phyloP scores from a whole-genome alignment of 2,329 filamentous ascomycete genomes.

The Diaporthe helianthi region DNA sequence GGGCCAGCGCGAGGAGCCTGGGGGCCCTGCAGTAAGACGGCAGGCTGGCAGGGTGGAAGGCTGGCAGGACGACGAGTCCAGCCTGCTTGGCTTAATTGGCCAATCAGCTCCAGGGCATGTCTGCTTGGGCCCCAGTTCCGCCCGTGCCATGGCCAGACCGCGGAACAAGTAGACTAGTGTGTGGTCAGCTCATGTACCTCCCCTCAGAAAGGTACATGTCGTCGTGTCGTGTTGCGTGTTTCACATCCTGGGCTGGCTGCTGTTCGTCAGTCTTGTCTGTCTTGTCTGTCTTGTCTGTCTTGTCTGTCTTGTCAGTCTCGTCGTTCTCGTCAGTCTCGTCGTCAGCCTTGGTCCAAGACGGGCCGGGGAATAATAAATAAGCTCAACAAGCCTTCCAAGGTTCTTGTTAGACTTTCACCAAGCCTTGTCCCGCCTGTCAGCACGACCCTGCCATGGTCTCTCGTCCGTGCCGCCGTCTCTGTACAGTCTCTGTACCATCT shows the following conservation, averaged over 20 bases:
- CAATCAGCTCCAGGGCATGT: background rate
- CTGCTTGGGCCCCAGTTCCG: constrained; percentile 3
- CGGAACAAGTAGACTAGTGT: constrained; percentile 13
- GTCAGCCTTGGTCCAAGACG: too few relatives aligned
- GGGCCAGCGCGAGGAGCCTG: constrained; percentile 9
- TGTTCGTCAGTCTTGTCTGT: too few relatives aligned
- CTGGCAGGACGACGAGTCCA: too few relatives aligned
- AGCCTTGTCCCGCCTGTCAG: constrained; percentile 9
- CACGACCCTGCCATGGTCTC: background rate
- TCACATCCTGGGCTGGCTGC: background rate
- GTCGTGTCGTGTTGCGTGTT: background rate
- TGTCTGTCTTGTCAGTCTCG: too few relatives aligned
- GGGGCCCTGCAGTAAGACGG: background rate
- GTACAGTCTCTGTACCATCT: too few relatives aligned
- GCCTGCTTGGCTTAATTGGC: constrained; percentile 1
- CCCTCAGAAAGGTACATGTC: constrained; percentile 25
- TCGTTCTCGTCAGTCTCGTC: too few relatives aligned
- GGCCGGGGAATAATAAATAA: background rate
- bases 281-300: too few relatives aligned
- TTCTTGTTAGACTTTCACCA: constrained; percentile 10
- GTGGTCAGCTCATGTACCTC: constrained; percentile 26
- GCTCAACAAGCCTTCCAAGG: constrained; percentile 16
- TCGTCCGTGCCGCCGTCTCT: constrained; percentile 3
- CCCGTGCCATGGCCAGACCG: background rate
- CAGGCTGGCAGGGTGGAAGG: too few relatives aligned